Evolutionary conservation across 2,329 filamentous ascomycete species (phyloP), one percentile per base, ranked within the genome.

Genomic region (Botryotinia calthae): DNA sequence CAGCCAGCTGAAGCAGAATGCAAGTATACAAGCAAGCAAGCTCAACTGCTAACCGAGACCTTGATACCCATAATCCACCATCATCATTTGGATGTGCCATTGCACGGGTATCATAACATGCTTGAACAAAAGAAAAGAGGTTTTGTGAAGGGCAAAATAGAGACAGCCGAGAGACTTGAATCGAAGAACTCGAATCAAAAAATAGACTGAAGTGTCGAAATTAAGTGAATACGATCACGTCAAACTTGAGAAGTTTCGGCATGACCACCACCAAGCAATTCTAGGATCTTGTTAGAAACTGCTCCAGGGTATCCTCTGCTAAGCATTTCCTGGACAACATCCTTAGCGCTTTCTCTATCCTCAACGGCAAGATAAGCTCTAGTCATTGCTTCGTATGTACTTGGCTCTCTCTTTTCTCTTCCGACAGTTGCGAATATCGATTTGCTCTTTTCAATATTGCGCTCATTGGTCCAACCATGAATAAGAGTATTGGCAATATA

Each of bases 401-500:
- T 98, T 5, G 96, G 96, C 85, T 99, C 96, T 73, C 96, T 91
- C 84, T 91, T 94, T 71, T 90, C 88, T 42, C 89, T 87, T 14
- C 90, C 88, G 5, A 99, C 90, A n/a, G 88, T 86, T 73, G 92
- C 87, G 81, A 97, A 99, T 75, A 98, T 90, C 37, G 87, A 84
- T 80, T 91, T 89, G 28, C 94, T 93, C 82, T 94, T 95, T 74
- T 85, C 83, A 62, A 98, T 92, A 76, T 97, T 88, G 83, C 92
- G 91, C 81, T 93, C 92, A 22, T 91, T 88, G 34, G 95, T 93
- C 95, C 96, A 99, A 76, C 96, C 96, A 80, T 98, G 95, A 79
- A 99, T 98, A 63, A 99, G 87, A 9, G 95, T 97, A 85, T 99
- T 99, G 80, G 96, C 96, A 80, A 99, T 98, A 84, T 99, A 99